Evolutionary conservation across 208 protist genomes (phyloP).

Genomic region (Trypanosomatidae sp.): DNA sequence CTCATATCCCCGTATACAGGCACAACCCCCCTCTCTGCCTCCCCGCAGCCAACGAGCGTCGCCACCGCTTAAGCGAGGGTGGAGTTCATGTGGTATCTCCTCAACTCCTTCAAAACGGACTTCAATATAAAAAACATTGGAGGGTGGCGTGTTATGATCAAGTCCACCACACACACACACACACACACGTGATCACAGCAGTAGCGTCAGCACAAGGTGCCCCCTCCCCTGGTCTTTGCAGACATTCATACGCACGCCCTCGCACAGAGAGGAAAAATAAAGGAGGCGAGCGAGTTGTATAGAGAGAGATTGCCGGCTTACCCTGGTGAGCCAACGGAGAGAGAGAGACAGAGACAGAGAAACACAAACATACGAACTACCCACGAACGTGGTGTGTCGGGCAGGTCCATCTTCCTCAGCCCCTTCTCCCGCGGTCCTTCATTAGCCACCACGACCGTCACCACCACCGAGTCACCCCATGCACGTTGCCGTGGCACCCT

Average conservation of each 20-base stretch:
- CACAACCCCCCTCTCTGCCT: background rate
- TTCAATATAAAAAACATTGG: background rate
- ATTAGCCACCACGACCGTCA: background rate
- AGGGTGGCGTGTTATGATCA: background rate
- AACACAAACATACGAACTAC: background rate
- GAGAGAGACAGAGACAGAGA: background rate
- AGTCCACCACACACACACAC: background rate
- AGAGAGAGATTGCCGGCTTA: background rate
- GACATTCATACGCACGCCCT: background rate
- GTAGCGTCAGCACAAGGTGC: too few relatives aligned
- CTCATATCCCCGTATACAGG: background rate
- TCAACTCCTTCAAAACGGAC: background rate
- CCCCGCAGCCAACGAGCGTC: background rate
- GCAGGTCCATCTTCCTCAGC: background rate
- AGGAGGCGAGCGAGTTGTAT: background rate
- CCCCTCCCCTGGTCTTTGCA: background rate
- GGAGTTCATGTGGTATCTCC: background rate
- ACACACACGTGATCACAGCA: background rate
- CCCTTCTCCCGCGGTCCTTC: too few relatives aligned
- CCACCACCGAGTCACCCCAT: slow-evolving; percentile 1
- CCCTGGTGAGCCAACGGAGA: background rate
- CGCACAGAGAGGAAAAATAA: background rate
- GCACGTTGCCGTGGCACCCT: background rate
- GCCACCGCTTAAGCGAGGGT: background rate
- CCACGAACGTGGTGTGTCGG: background rate